Conservation (phyloP, 2,329 filamentous ascomycete genomes). For the Epichloe festucae region DNA sequence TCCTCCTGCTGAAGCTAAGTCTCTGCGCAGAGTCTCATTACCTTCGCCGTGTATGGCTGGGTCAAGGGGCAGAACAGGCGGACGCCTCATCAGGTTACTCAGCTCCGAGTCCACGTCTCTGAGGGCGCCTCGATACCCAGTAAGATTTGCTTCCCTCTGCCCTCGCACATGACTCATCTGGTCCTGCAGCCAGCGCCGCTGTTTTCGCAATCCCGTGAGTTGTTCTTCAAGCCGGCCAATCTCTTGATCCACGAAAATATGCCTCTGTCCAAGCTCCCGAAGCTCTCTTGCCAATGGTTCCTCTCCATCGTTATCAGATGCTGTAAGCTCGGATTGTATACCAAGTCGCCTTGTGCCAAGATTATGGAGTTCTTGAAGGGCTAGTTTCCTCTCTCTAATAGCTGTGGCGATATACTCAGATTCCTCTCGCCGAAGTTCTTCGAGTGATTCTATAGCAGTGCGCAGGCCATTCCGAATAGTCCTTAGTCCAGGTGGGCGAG, state of each 20-base stretch:
- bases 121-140: conserved; percentile 56
- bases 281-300: conserved; percentile 50
- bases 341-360: conserved; percentile 36
- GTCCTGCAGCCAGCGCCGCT: conserved; percentile 44
- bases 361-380: conserved; percentile 43
- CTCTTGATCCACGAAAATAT: conserved; percentile 40
- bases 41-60: conserved; percentile 24
- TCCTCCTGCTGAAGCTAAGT: conserved; percentile 23
- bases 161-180: conserved; percentile 52
- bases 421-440: conserved; percentile 55
- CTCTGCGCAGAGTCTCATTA: conserved; percentile 6
- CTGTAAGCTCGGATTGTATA: conserved; percentile 37
- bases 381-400: conserved; percentile 41
- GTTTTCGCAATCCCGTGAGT: conserved; percentile 45
- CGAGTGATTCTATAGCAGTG: conserved; percentile 50
- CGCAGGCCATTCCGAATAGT: conserved; percentile 53
- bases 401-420: conserved; percentile 45
- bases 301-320: conserved; percentile 41
- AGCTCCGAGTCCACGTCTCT: conserved; percentile 53
- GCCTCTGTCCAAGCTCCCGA: conserved; percentile 42
- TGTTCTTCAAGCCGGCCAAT: conserved; percentile 54
- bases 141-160: conserved; percentile 55
- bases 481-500: conserved; percentile 41
- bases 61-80: conserved; percentile 41
- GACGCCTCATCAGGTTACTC: conserved; percentile 41